These are phyloP conservation scores for Fusarium nygamai DNA, from an alignment of 2,329 filamentous ascomycete genomes.

Conservation along the genomic window DNA sequence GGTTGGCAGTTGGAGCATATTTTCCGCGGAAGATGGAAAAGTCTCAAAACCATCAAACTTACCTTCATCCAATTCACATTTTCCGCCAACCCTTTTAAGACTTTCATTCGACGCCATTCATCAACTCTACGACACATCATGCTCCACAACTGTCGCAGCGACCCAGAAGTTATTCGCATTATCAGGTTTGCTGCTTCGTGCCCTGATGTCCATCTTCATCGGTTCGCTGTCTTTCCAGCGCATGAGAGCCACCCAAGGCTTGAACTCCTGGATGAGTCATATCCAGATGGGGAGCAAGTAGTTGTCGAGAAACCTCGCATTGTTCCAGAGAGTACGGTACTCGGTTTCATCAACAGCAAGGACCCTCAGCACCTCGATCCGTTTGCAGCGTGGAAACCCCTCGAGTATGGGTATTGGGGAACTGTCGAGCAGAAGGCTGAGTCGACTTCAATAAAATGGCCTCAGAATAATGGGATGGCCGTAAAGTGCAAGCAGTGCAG, in stretches of 20 bases:
- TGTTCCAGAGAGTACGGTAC: neutral
- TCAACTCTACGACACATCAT: conserved; percentile 6
- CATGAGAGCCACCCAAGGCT: neutral
- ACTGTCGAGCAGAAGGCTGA: neutral
- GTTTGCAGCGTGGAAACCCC: neutral
- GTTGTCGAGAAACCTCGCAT: neutral
- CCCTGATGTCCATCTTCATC: neutral
- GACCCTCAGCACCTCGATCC: neutral
- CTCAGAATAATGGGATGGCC: neutral
- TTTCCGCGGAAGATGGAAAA: neutral
- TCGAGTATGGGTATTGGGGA: neutral
- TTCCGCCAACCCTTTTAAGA: neutral
- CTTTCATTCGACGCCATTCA: neutral
- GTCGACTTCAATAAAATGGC: neutral
- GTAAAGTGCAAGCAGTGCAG: neutral
- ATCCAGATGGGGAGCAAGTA: neutral
- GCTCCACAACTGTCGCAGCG: neutral
- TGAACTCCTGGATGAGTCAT: neutral
- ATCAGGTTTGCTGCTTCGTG: neutral
- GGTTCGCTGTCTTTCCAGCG: conserved; percentile 1
- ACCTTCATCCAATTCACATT: neutral
- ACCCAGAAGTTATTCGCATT: neutral
- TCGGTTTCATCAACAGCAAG: conserved; percentile 3
- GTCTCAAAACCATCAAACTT: neutral
- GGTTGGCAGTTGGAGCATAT: neutral